Evolutionary conservation across 805 yeast species (phyloP), one percentile per base, ranked within the genome.

Genomic region (Kluyveromyces starmeri): DNA sequence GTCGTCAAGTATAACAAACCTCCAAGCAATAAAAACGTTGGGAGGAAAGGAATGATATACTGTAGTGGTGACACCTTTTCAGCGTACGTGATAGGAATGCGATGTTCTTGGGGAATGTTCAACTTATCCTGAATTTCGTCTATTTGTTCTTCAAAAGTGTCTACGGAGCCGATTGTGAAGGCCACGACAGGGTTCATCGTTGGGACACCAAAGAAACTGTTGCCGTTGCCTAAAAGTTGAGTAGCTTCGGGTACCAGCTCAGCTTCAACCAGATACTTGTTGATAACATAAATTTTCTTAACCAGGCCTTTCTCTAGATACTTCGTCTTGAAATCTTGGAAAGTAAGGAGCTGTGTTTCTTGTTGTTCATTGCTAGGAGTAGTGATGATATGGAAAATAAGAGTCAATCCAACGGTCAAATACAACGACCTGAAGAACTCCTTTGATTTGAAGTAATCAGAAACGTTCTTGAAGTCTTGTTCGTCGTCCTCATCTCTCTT

Each of bases 151-250:
- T 88, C 96, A 50, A 88, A 83, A 15, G 74, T 67, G 44, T 83
- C 88, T 5, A 85, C 77, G 0, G 95, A 83, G 4, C 96, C 96
- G 48, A 88, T 84, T 10, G 94, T 80, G 63, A 88, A 88, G 3
- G 70, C 68, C 7, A 79, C 81, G 7, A 70, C 61, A 5, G 76
- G 42, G 64, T 70, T 35, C 47, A 48, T 20, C 49, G 40, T 29
- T 32, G 41, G 32, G 32, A 32, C 11, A 38, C 45, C 13, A 37
- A 40, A 33, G 29, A 35, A 19, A 26, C 51, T 27, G 37, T 26
- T 27, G 13, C 36, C 34, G 26, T 29, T 7, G 37, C 44, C 43
- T 25, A 40, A 26, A 15, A 35, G 36, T 12, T 34, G 34, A 61
- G 47, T 59, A 57, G 45, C 68, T 50, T 37, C 66, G 44, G 43